Percentiles rank a stretch among this genome's conserved stretches.
phyloP scores from a whole-genome alignment of 2,329 filamentous ascomycete species.

The Colletotrichum spaethianum region DNA sequence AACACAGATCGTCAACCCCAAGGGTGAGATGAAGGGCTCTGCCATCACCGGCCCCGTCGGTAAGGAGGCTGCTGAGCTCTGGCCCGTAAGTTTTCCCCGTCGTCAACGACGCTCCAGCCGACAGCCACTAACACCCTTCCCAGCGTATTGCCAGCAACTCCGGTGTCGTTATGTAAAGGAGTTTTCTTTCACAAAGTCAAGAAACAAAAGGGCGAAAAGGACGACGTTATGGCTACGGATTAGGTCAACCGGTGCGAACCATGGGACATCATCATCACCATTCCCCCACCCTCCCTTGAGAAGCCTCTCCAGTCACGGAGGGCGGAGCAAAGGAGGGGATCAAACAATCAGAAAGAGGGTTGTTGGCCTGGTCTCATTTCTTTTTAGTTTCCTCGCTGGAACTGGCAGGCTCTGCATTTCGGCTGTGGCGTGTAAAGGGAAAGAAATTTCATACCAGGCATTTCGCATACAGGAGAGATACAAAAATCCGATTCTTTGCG shows the following conservation, averaged over 20 bases:
- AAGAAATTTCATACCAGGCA: slow-evolving; percentile 62
- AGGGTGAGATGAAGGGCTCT: slow-evolving; percentile 99
- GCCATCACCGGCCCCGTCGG: slow-evolving; percentile 99
- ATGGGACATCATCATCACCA: slow-evolving; percentile 35
- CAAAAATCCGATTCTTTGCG: slow-evolving; percentile 49
- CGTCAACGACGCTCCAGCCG: neutral
- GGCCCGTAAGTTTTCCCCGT: slow-evolving; percentile 80
- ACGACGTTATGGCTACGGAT: slow-evolving; percentile 43
- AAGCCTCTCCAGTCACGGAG: slow-evolving; percentile 2
- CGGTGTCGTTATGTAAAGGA: slow-evolving; percentile 98
- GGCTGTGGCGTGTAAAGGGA: slow-evolving; percentile 68
- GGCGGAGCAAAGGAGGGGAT: slow-evolving; percentile 16
- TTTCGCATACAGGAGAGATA: slow-evolving; percentile 62
- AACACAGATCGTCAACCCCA: slow-evolving; percentile 96
- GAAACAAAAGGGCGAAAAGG: slow-evolving; percentile 41
- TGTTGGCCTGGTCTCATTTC: slow-evolving; percentile 44
- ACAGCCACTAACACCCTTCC: slow-evolving; percentile 49
- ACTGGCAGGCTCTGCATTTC: slow-evolving; percentile 67
- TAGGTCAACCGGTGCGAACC: slow-evolving; percentile 41
- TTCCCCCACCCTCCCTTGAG: slow-evolving; percentile 14
- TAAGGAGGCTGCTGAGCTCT: slow-evolving; percentile 99
- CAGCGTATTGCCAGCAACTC: slow-evolving; percentile 99
- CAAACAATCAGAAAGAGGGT: slow-evolving; percentile 27
- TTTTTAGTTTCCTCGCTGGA: slow-evolving; percentile 53
- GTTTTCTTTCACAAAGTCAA: slow-evolving; percentile 41